phyloP scores from a whole-genome alignment of 345 rosid species.

The Adansonia digitata region DNA sequence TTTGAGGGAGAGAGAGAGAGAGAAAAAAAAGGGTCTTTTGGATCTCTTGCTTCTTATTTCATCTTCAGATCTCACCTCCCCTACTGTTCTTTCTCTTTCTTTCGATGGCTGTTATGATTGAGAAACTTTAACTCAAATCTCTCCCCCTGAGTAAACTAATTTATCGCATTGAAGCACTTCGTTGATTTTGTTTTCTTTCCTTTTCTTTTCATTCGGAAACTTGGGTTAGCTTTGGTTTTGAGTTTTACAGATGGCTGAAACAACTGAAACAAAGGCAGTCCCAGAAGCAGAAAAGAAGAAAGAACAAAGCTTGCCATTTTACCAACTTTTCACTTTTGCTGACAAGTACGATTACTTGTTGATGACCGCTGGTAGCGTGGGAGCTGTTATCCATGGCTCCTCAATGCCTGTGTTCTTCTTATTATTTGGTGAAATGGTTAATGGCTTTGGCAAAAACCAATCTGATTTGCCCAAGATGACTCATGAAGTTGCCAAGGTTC shows the following conservation, averaged over 20 bases:
- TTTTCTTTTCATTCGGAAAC: background rate
- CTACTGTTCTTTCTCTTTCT: background rate
- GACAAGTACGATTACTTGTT: slow-evolving; percentile 76
- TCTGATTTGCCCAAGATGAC: slow-evolving; percentile 83
- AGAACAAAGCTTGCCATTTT: slow-evolving; percentile 90
- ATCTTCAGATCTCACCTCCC: background rate
- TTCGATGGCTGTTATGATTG: slow-evolving; percentile 15
- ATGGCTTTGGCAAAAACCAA: slow-evolving; percentile 96
- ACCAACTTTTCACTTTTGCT: slow-evolving; percentile 88
- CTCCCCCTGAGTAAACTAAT: background rate
- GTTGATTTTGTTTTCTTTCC: background rate
- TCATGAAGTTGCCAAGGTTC: slow-evolving; percentile 84
- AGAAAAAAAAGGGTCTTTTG: background rate
- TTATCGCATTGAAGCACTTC: background rate
- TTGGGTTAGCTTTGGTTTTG: slow-evolving; percentile 7
- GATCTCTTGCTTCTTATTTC: slow-evolving; percentile 19
- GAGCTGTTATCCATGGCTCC: slow-evolving; percentile 92
- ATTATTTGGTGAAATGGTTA: slow-evolving; percentile 94
- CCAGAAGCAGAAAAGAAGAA: slow-evolving; percentile 96
- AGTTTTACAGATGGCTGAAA: slow-evolving; percentile 52
- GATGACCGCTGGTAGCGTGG: slow-evolving; percentile 75
- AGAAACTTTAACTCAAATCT: slow-evolving; percentile 11
- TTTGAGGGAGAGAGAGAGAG: background rate
- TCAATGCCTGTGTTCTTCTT: slow-evolving; percentile 97
- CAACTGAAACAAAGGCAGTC: slow-evolving; percentile 48